phyloP scores from a whole-genome alignment of 2,329 filamentous ascomycete species.

The Hypoxylon sp. region DNA sequence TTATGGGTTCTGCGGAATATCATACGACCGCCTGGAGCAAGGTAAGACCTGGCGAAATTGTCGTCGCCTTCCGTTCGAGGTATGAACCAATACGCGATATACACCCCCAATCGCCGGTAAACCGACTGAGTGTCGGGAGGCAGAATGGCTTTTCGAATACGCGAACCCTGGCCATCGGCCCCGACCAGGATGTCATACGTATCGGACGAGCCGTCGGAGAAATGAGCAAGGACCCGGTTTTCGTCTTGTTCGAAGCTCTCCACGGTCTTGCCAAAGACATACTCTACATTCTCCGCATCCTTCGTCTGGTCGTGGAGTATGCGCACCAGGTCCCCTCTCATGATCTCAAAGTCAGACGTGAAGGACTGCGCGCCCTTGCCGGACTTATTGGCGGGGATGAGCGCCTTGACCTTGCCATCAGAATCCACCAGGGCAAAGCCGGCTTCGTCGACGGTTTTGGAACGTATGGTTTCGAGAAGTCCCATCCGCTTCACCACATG shows the following conservation, averaged over 20 bases:
- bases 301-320: conserved; percentile 51
- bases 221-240: conserved; percentile 50
- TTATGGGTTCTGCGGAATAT: conserved; percentile 48
- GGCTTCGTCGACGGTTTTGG: conserved; percentile 57
- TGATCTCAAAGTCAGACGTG: conserved; percentile 57
- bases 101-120: conserved; percentile 42
- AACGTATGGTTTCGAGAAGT: conserved; percentile 56
- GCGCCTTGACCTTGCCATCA: conserved; percentile 47
- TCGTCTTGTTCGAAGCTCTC: conserved; percentile 51
- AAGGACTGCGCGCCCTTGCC: conserved; percentile 53
- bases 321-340: conserved; percentile 55
- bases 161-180: conserved; percentile 68
- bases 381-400: conserved; percentile 51
- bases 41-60: conserved; percentile 24
- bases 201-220: conserved; percentile 61
- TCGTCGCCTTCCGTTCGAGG: conserved; percentile 35
- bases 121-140: conserved; percentile 45
- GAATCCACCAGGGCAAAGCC: conserved; percentile 59
- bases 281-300: conserved; percentile 39
- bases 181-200: conserved; percentile 68
- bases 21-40: conserved; percentile 32
- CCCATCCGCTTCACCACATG: conserved; percentile 60
- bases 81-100: conserved; percentile 51
- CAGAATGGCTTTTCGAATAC: conserved; percentile 59
- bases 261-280: conserved; percentile 51